Evolutionary conservation across 352 stramenopile genomes (phyloP).

Genomic region (Globisporangium perplexum): DNA sequence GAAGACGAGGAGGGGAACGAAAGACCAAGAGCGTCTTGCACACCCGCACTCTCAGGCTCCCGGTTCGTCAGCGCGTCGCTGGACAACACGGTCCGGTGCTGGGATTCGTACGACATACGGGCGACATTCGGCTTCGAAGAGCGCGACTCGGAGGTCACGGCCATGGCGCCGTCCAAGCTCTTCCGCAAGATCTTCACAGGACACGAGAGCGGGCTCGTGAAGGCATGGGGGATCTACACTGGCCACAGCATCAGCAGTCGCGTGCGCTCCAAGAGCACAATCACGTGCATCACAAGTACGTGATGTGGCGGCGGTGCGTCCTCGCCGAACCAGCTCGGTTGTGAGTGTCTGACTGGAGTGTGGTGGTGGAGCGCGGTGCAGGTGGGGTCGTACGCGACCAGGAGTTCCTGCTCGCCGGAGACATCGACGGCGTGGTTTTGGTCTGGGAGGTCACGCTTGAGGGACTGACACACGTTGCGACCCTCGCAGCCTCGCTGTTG

Average conservation of each 20-base stretch:
- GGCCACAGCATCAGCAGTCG: slow-evolving; percentile 31
- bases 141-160: slow-evolving; percentile 54
- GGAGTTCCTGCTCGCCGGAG: slow-evolving; percentile 53
- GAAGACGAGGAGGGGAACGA: slow-evolving; percentile 15
- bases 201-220: slow-evolving; percentile 47
- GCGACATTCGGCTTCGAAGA: slow-evolving; percentile 61
- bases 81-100: slow-evolving; percentile 71
- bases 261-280: slow-evolving; percentile 21
- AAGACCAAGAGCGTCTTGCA: not conserved
- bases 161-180: slow-evolving; percentile 38
- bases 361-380: slow-evolving; percentile 6
- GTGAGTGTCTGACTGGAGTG: not conserved
- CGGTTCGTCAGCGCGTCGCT: slow-evolving; percentile 64
- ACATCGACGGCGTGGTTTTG: slow-evolving; percentile 37
- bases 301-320: not conserved
- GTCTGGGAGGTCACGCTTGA: slow-evolving; percentile 54
- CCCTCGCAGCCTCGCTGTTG: slow-evolving; percentile 7
- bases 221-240: slow-evolving; percentile 59
- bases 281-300: slow-evolving; percentile 52
- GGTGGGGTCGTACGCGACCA: slow-evolving; percentile 43
- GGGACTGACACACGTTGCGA: slow-evolving; percentile 14
- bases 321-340: too few species aligned
- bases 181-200: slow-evolving; percentile 58
- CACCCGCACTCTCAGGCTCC: slow-evolving; percentile 12
- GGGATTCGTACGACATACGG: slow-evolving; percentile 68